Base-by-base conservation (phyloP, 2,329 filamentous ascomycete species). In the Bipolaris sorokiniana region DNA sequence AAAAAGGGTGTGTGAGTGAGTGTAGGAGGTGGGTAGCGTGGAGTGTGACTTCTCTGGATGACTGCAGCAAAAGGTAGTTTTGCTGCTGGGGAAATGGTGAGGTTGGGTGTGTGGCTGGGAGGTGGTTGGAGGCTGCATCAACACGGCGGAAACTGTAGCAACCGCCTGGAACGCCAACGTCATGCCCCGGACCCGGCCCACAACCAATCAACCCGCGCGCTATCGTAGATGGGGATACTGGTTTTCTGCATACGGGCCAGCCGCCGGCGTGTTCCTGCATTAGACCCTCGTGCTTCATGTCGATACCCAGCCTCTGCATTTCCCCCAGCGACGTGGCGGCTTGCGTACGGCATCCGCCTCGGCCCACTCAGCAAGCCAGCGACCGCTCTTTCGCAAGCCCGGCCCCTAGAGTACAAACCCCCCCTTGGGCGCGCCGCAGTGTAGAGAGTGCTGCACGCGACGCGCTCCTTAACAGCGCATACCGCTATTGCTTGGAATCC, bases 101-200 rank as follows among this genome's bases (percentile, higher is more conserved):
- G 71, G 72, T 70, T 75, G 72, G 72, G 54, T 33, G 49, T 63
- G 62, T 64, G 68, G 71, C 72, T 71, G 67, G 48, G 54, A 56
- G 54, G 54, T 48, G 54, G 54, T 53, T 56, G 54, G 54, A 56
- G 42, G 23, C 48, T 37, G 65, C 31, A 59, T 53, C 59, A 62
- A 67, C 64, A 63, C 56, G 59, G 51, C 59, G 59, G 62, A 58
- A 46, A 53, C 61, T 52, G 52, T 56, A 62, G 62, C 64, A 66
- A 66, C 65, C 54, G 28, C 33, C 45, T 36, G 40, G 51, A 38
- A 56, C 58, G 46, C 56, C 52, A 56, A 60, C 67, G 66, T 67
- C 67, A 65, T 66, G 44, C 61, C 59, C 58, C 61, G 59, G 50
- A 51, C 59, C 28, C 55, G 48, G 33, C 42, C 52, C 50, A 31